These are phyloP conservation scores for Porodaedalea pini DNA, from an alignment of 1,284 basidiomycete genomes.

Conservation along the genomic window DNA sequence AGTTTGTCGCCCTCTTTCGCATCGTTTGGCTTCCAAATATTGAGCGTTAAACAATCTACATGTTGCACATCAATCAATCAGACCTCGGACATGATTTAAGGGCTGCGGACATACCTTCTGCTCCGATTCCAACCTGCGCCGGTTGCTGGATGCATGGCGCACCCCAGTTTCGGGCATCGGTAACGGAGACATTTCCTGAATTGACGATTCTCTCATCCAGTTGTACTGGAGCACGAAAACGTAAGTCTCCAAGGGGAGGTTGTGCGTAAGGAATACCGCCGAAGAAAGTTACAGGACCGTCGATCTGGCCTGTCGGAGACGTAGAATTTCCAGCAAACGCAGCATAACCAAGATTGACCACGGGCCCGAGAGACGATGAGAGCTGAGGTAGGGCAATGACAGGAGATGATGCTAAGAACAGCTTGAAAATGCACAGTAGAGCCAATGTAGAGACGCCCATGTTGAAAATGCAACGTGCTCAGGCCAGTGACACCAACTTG, in stretches of 20 bases:
- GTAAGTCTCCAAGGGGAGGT: slow-evolving; percentile 47
- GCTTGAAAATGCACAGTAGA: too few species aligned
- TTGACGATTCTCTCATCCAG: slow-evolving; percentile 36
- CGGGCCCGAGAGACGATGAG: slow-evolving; percentile 27
- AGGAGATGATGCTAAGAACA: too few species aligned
- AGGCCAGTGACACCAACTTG: too few species aligned
- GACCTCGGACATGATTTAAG: too few species aligned
- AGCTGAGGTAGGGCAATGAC: not conserved
- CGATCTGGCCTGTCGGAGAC: slow-evolving; percentile 33
- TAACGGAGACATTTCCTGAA: slow-evolving; percentile 23
- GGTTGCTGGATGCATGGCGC: slow-evolving; percentile 42
- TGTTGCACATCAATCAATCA: not conserved
- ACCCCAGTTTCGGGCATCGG: slow-evolving; percentile 42
- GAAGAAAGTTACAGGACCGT: slow-evolving; percentile 40
- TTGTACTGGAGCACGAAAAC: slow-evolving; percentile 46
- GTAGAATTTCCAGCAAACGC: slow-evolving; percentile 42
- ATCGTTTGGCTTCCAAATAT: slow-evolving; percentile 47
- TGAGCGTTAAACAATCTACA: slow-evolving; percentile 48
- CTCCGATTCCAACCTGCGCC: slow-evolving; percentile 39
- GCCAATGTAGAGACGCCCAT: too few species aligned
- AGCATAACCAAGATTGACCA: slow-evolving; percentile 50
- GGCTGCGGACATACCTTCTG: slow-evolving; percentile 34
- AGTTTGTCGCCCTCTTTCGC: slow-evolving; percentile 41
- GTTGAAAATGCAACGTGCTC: not conserved
- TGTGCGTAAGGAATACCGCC: slow-evolving; percentile 53